These are phyloP conservation scores for Pseudocercospora macadamiae DNA, from an alignment of 2,329 filamentous ascomycete genomes.

Conservation along the genomic window DNA sequence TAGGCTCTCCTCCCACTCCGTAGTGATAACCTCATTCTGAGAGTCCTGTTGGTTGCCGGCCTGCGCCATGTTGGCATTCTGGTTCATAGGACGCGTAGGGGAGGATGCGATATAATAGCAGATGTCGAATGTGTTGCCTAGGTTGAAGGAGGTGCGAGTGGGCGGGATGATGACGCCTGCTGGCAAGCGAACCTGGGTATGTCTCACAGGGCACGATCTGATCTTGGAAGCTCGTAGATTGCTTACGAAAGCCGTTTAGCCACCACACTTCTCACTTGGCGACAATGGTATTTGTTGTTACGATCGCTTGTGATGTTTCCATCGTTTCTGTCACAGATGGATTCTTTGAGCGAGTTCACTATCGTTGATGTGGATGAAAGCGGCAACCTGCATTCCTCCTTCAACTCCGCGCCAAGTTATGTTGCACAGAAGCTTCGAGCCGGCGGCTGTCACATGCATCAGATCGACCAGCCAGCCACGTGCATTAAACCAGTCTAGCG, in stretches of 20 bases:
- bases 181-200: background rate
- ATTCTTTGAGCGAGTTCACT: background rate
- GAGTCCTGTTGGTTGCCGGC: slow-evolving; percentile 2
- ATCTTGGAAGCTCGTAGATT: slow-evolving; percentile 11
- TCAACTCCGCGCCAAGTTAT: background rate
- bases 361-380: background rate
- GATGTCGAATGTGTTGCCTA: background rate
- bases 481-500: slow-evolving; percentile 1
- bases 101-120: background rate
- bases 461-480: background rate
- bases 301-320: no score
- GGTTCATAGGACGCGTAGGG: slow-evolving; percentile 5
- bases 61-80: slow-evolving; percentile 16
- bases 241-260: background rate
- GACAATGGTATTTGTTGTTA: no score
- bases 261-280: no score
- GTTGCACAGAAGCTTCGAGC: slow-evolving; percentile 3
- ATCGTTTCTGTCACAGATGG: no score
- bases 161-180: slow-evolving; percentile 10
- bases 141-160: background rate
- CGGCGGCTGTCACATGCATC: background rate
- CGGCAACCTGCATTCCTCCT: slow-evolving; percentile 1
- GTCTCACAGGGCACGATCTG: background rate
- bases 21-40: background rate
- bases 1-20: slow-evolving; percentile 5